A percentile compares a stretch with the other conserved stretches of the same genome.
Evolutionary conservation across 202 grass and related monocot species (phyloP).

Genomic region (Digitaria exilis): DNA sequence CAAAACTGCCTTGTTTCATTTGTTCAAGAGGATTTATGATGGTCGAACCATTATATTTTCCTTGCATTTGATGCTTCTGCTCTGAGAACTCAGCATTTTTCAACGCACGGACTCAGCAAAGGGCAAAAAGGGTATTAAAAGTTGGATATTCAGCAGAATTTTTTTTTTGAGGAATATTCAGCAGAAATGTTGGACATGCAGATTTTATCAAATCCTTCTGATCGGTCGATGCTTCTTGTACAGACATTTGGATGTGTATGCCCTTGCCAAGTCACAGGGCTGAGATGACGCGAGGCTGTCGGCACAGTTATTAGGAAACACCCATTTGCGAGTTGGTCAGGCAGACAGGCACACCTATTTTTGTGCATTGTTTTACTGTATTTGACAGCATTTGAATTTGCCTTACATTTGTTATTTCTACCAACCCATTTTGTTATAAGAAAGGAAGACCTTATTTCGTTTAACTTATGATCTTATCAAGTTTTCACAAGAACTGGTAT

Average conservation of each 20-base stretch:
- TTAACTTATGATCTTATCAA: too few species aligned
- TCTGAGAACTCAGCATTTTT: not conserved
- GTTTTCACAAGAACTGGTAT: not conserved
- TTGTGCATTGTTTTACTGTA: not conserved
- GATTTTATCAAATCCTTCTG: not conserved
- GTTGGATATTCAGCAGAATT: not conserved
- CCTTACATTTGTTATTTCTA: conserved; percentile 1
- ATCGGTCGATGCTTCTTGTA: conserved; percentile 26
- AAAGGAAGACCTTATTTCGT: conserved; percentile 20
- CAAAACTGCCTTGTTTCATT: not conserved
- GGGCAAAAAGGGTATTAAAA: not conserved
- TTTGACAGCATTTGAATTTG: conserved; percentile 4
- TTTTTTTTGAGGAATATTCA: too few species aligned
- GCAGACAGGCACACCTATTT: not conserved
- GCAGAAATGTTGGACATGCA: not conserved
- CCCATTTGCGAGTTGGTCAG: not conserved
- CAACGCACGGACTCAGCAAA: not conserved
- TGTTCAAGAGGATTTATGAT: not conserved
- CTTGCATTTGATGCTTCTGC: not conserved
- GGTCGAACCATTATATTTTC: not conserved
- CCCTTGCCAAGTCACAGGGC: not conserved
- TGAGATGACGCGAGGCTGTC: too few species aligned
- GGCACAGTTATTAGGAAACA: not conserved
- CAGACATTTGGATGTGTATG: conserved; percentile 27
- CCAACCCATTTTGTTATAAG: conserved; percentile 2